A percentile compares a stretch with the other conserved stretches of the same genome.
These are phyloP conservation scores for Arbutus unedo DNA, from an alignment of 148 eudicot species.

Conservation along the genomic window DNA sequence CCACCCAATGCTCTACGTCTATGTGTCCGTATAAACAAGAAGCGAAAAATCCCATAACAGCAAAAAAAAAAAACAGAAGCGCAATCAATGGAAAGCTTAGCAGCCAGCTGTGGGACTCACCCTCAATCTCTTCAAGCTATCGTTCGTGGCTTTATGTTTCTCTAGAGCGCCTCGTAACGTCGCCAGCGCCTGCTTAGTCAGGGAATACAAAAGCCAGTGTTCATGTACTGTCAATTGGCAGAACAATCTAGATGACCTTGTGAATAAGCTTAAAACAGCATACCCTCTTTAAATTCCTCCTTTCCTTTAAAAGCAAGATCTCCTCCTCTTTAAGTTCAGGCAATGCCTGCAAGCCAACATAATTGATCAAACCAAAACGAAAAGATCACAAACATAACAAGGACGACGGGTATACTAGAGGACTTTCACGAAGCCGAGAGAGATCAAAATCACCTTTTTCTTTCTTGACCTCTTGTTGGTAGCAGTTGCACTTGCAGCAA, in stretches of 20 bases:
- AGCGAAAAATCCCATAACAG: background rate
- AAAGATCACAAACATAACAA: background rate
- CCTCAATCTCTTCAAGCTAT: slow-evolving; percentile 45
- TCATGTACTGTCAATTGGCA: background rate
- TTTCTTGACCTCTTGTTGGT: slow-evolving; percentile 22
- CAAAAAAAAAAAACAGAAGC: background rate
- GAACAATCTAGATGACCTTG: background rate
- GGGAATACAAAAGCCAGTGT: background rate
- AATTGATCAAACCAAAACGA: background rate
- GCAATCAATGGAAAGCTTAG: background rate
- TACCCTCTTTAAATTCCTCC: slow-evolving; percentile 41
- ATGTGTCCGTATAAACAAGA: background rate
- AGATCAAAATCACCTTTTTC: slow-evolving; percentile 22
- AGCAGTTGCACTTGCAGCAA: background rate
- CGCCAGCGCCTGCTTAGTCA: slow-evolving; percentile 31
- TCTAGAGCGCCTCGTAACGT: slow-evolving; percentile 27
- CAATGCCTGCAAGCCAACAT: slow-evolving; percentile 26
- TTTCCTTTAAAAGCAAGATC: slow-evolving; percentile 29
- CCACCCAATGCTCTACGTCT: background rate
- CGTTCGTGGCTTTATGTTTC: slow-evolving; percentile 31
- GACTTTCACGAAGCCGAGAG: slow-evolving; percentile 2
- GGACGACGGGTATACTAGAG: background rate
- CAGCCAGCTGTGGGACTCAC: slow-evolving; percentile 17
- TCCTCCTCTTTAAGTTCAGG: slow-evolving; percentile 42
- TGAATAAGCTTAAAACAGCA: background rate